phyloP scores from a whole-genome alignment of 2,329 filamentous ascomycete genomes.

The Hymenoscyphus albidus region DNA sequence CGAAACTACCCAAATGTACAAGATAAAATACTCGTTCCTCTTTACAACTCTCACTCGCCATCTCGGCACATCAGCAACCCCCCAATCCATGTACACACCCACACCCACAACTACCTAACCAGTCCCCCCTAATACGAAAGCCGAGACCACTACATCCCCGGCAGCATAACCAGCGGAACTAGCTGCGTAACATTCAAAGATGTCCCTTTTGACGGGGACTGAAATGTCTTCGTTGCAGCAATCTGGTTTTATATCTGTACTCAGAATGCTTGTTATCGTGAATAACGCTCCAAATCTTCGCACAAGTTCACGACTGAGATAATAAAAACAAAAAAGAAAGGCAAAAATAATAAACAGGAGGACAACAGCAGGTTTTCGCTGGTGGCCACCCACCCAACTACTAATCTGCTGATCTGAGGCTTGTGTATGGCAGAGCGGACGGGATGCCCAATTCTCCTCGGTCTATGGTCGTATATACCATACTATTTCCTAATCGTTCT shows the following conservation, averaged over 20 bases:
- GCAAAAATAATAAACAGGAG: no score
- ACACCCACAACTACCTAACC: background rate
- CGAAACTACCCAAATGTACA: background rate
- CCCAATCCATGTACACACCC: background rate
- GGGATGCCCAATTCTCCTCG: no score
- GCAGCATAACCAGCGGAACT: background rate
- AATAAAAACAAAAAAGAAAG: no score
- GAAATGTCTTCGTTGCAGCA: background rate
- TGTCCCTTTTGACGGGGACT: background rate
- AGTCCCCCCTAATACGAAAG: background rate
- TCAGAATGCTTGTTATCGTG: background rate
- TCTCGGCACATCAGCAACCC: background rate
- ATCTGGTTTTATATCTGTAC: constrained; percentile 1
- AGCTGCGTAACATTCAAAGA: background rate
- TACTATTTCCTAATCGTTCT: no score
- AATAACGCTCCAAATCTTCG: no score
- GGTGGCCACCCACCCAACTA: no score
- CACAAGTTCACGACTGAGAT: no score
- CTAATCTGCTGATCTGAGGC: no score
- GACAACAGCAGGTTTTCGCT: no score
- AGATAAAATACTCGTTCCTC: background rate
- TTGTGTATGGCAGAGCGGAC: no score
- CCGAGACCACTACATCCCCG: background rate
- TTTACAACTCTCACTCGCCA: background rate
- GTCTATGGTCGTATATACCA: no score